Conservation (phyloP, 768 basidiomycete species). For the Termitomyces sp. region DNA sequence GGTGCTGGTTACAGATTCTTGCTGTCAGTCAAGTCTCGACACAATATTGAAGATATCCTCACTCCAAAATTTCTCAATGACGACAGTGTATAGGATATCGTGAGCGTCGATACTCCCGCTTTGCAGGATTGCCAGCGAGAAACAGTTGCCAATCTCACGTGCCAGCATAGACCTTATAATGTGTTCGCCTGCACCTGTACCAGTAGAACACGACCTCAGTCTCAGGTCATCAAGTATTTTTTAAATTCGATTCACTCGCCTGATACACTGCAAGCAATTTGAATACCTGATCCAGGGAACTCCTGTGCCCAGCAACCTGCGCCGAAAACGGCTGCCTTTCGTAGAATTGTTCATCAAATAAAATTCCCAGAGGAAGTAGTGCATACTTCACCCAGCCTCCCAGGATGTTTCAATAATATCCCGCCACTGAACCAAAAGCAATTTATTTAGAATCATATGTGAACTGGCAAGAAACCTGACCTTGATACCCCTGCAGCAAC, state of each 20-base stretch:
- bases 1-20: constrained; percentile 22
- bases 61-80: constrained; percentile 51
- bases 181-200: constrained; percentile 64
- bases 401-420: constrained; percentile 68
- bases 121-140: constrained; percentile 19
- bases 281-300: constrained; percentile 16
- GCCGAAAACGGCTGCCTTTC: constrained; percentile 64
- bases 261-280: constrained; percentile 69
- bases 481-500: constrained; percentile 76
- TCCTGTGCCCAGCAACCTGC: constrained; percentile 73
- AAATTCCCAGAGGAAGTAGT: not conserved
- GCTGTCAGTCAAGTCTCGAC: constrained; percentile 2
- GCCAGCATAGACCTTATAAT: constrained; percentile 59
- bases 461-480: constrained; percentile 24
- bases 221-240: not conserved
- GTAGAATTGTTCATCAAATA: not conserved
- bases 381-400: constrained; percentile 69
- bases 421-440: constrained; percentile 53
- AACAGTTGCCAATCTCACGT: constrained; percentile 43
- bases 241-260: constrained; percentile 27
- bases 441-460: not conserved
- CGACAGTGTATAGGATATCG: constrained; percentile 37
- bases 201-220: constrained; percentile 1
- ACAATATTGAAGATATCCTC: constrained; percentile 16
- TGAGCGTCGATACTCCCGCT: constrained; percentile 46